A percentile compares a stretch with the other conserved stretches of the same genome.
These are phyloP conservation scores for Dacryopinax primogenitus DNA, from an alignment of 768 basidiomycete genomes.

Conservation along the genomic window DNA sequence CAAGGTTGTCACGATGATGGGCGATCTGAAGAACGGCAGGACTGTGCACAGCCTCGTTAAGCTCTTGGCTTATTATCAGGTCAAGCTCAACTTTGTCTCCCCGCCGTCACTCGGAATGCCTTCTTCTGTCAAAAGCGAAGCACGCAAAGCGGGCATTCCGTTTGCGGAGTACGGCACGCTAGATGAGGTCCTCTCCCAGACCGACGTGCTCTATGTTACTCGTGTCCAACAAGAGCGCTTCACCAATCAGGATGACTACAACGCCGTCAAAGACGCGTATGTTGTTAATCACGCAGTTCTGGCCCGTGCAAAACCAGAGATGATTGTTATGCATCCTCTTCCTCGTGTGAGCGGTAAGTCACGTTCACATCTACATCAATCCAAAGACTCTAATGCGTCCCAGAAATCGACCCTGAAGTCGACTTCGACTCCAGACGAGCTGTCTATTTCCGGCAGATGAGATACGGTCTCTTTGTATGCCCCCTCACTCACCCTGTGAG, in stretches of 20 bases:
- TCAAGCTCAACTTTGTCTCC: constrained; percentile 90
- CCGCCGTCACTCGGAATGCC: constrained; percentile 84
- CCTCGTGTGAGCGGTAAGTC: constrained; percentile 73
- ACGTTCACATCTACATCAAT: not conserved
- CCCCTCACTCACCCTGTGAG: not conserved
- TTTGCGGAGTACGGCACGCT: constrained; percentile 76
- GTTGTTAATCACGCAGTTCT: constrained; percentile 88
- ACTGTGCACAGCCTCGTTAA: constrained; percentile 95
- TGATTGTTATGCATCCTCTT: constrained; percentile 99
- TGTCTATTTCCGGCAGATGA: constrained; percentile 97
- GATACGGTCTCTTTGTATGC: constrained; percentile 91
- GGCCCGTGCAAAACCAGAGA: constrained; percentile 83
- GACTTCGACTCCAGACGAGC: constrained; percentile 91
- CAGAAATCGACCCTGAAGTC: constrained; percentile 97
- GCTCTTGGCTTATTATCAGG: constrained; percentile 79
- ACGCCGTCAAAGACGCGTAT: constrained; percentile 81
- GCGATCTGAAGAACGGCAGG: constrained; percentile 94
- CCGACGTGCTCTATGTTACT: constrained; percentile 95
- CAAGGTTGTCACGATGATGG: constrained; percentile 79
- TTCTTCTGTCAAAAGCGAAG: constrained; percentile 63
- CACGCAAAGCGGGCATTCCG: constrained; percentile 66
- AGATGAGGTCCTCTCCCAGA: constrained; percentile 80
- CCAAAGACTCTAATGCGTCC: constrained; percentile 13
- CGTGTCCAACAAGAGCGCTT: constrained; percentile 94
- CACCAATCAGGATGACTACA: constrained; percentile 66